These are phyloP conservation scores for Globisporangium polare DNA, from an alignment of 352 stramenopile species.

Conservation along the genomic window DNA sequence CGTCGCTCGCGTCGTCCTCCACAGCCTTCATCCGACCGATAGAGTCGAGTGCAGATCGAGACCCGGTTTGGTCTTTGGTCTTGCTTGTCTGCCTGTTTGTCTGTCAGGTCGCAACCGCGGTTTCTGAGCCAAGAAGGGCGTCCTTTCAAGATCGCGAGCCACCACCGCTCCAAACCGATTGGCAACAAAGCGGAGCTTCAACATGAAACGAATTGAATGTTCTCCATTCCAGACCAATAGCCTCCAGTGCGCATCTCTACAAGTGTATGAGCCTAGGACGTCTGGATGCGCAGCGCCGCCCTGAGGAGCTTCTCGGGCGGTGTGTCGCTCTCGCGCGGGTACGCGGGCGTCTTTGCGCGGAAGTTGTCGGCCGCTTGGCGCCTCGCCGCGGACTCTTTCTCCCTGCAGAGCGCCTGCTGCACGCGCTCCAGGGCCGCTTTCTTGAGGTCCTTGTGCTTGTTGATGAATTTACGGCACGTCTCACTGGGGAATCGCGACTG, in stretches of 20 bases:
- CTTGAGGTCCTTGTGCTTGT: slow-evolving; percentile 21
- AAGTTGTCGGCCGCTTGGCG: slow-evolving; percentile 8
- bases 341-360: slow-evolving; percentile 4
- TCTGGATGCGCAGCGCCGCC: neutral
- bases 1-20: slow-evolving; percentile 6
- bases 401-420: neutral
- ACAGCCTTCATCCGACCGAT: slow-evolving; percentile 12
- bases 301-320: neutral
- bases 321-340: slow-evolving; percentile 6
- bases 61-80: too few species aligned
- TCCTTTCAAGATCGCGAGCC: neutral
- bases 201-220: neutral
- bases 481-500: slow-evolving; percentile 29
- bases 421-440: slow-evolving; percentile 9
- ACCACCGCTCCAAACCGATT: neutral
- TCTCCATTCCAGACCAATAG: too few species aligned
- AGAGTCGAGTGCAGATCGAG: too few species aligned
- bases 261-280: neutral
- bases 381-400: slow-evolving; percentile 9
- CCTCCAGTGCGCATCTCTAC: too few species aligned
- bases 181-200: neutral
- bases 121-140: too few species aligned
- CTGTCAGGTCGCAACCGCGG: neutral
- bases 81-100: neutral
- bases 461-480: slow-evolving; percentile 25